Evolutionary conservation across 441 rosid species (phyloP).

Genomic region (Flueggea neowawraea): DNA sequence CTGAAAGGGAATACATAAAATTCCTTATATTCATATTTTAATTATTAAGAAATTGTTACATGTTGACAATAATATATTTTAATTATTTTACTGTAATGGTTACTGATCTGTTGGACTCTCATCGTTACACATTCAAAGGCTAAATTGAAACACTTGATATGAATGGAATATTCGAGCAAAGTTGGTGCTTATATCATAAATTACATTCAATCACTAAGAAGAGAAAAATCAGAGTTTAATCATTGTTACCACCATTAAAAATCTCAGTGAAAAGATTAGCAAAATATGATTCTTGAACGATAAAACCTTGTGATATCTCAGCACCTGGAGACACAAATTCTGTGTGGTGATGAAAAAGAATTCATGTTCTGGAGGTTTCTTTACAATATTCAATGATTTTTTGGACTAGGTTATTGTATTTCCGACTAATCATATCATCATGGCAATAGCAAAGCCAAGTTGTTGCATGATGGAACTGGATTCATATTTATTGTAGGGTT

Average conservation of each 20-base stretch:
- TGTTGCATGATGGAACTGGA: slow-evolving; percentile 16
- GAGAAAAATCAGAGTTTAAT: neutral
- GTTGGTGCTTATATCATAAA: too few relatives aligned
- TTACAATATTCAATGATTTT: too few relatives aligned
- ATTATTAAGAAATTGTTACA: too few relatives aligned
- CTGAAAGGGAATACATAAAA: too few relatives aligned
- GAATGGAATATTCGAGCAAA: too few relatives aligned
- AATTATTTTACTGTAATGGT: too few relatives aligned
- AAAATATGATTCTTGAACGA: neutral
- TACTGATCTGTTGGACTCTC: too few relatives aligned
- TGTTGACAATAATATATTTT: too few relatives aligned
- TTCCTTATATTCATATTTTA: too few relatives aligned
- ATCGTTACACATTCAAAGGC: too few relatives aligned
- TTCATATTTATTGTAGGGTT: slow-evolving; percentile 38
- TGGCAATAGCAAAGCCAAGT: slow-evolving; percentile 20
- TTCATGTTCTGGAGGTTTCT: neutral
- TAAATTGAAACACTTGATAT: too few relatives aligned
- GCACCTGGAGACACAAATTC: neutral
- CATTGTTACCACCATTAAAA: neutral
- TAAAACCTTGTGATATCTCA: neutral
- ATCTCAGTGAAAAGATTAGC: neutral
- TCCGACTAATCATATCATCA: slow-evolving; percentile 2
- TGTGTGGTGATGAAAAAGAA: neutral
- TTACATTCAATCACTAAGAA: too few relatives aligned
- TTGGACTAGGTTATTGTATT: neutral